Evolutionary conservation across 2,329 filamentous ascomycete species (phyloP).

Genomic region (Ophiostoma angusticollis): DNA sequence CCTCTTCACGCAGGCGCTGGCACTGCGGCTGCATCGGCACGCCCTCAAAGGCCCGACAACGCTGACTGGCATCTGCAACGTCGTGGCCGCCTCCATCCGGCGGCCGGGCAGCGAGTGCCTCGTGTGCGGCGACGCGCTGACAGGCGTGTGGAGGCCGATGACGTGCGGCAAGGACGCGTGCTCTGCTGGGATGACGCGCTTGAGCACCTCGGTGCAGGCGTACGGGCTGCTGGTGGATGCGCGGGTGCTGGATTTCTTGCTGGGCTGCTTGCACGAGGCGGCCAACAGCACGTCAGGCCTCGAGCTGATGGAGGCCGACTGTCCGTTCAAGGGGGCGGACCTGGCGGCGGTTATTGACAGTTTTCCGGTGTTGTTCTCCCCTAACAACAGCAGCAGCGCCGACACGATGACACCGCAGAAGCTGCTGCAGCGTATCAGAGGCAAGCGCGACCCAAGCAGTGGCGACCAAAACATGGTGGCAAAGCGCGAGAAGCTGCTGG

Average conservation of each 20-base stretch:
- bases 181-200: slow-evolving; percentile 5
- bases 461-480: no score
- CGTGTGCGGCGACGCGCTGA: slow-evolving; percentile 8
- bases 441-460: no score
- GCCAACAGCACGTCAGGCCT: slow-evolving; percentile 7
- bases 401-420: slow-evolving; percentile 5
- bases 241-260: slow-evolving; percentile 15
- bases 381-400: no score
- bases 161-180: slow-evolving; percentile 12
- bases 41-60: slow-evolving; percentile 1
- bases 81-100: slow-evolving; percentile 9
- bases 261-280: slow-evolving; percentile 14
- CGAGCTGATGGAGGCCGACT: slow-evolving; percentile 11
- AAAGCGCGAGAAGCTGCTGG: slow-evolving; percentile 13
- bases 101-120: slow-evolving; percentile 13
- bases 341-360: slow-evolving; percentile 13
- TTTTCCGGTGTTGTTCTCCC: slow-evolving; percentile 13
- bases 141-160: slow-evolving; percentile 13
- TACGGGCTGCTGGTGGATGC: slow-evolving; percentile 15
- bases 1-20: slow-evolving; percentile 14
- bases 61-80: slow-evolving; percentile 8
- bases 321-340: slow-evolving; percentile 9
- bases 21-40: slow-evolving; percentile 11
- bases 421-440: no score
- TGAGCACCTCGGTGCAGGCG: no score